Evolutionary conservation across 768 basidiomycete genomes (phyloP), one percentile per base, ranked within the genome.

Genomic region (Astraeus odoratus): DNA sequence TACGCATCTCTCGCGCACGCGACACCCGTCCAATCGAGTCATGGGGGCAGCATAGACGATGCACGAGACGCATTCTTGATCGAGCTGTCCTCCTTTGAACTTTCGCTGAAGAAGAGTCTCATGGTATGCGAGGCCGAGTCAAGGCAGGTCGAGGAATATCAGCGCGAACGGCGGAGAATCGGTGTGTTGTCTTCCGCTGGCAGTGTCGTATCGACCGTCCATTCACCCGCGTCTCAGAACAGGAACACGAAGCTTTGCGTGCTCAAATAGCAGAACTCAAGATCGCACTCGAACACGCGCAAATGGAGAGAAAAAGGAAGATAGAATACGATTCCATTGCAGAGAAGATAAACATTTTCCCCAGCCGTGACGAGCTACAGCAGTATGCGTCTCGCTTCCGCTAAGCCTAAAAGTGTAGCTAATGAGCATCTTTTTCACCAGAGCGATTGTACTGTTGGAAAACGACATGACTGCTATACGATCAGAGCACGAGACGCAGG

Each of bases 111-210:
- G 67, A 92, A 91, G 66, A 84, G 78, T 52, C 69, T 73, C 27
- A 85, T 91, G 79, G 81, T 88, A 36, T 90, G 86, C 55, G 83
- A 90, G 57, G 90, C 88, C 7, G 89, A 92, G 67, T 76, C 78
- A 42, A 73, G 88, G 55, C 87, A 92, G 65, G 88, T 90, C 1
- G 81, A 87, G 55, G 83, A 89, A 60, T 92, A 92, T 57, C 76
- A 87, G 53, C 70, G 74, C 35, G 86, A 88, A 55, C 75, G 77
- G 39, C 73, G 77, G 53, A 66, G 77, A 50, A 86, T 90, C 56
- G 86, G 89, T 86, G 58, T 36, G 78, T 29, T 40, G 26, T 70
- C n/a, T 10, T 5, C 23, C n/a, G n/a, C n/a, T 36, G 25, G 3
- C 20, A 3, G 8, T 19, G 19, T 19, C 29, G 18, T 5, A n/a